These are phyloP conservation scores for Vigna trinervia DNA, from an alignment of 306 rosid genomes.

Conservation along the genomic window DNA sequence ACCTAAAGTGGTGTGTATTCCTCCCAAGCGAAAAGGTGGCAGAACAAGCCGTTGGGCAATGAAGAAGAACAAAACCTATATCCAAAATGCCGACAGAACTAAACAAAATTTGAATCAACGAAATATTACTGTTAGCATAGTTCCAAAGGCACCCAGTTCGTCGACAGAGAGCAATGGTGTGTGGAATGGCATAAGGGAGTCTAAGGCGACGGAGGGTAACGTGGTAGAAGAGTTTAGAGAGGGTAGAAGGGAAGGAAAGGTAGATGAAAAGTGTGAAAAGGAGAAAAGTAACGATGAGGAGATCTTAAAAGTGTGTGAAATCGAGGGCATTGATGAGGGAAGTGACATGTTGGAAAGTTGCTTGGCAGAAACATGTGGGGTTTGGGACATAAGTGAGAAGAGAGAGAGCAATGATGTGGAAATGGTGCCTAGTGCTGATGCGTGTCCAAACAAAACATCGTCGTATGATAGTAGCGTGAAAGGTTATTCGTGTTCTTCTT, in stretches of 20 bases:
- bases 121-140: neutral
- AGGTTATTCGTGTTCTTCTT: conserved; percentile 35
- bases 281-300: neutral
- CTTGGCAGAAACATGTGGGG: conserved; percentile 48
- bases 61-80: conserved; percentile 55
- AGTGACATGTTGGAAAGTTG: conserved; percentile 41
- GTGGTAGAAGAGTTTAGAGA: too few species aligned
- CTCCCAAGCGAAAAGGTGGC: conserved; percentile 54
- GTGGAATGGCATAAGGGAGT: neutral
- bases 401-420: conserved; percentile 34
- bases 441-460: neutral
- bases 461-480: conserved; percentile 30
- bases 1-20: conserved; percentile 12
- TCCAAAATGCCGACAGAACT: neutral
- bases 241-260: too few species aligned
- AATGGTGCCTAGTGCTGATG: neutral
- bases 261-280: neutral
- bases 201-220: neutral
- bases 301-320: conserved; percentile 14
- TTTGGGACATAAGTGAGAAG: conserved; percentile 48
- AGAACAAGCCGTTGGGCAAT: conserved; percentile 74
- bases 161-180: conserved; percentile 43
- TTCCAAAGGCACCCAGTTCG: conserved; percentile 39
- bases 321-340: conserved; percentile 38
- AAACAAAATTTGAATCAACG: neutral